Base-by-base conservation (phyloP, 306 rosid species). In the Lathyrus aphaca region DNA sequence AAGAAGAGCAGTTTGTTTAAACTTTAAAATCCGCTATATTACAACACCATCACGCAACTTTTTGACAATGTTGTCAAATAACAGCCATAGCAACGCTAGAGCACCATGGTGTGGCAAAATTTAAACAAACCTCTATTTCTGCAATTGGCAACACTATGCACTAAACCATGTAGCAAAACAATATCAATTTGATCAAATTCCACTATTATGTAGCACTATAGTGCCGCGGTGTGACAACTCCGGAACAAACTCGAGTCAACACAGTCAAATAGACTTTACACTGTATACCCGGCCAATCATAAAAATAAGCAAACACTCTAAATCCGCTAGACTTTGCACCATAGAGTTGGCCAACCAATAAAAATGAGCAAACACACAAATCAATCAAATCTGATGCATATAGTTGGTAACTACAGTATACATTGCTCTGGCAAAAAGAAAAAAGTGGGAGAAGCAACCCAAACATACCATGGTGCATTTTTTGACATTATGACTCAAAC, bases 401-500 rank as follows among this genome's bases (percentile, higher is more conserved):
- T 12, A 38, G 19, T 29, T 13, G 1, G 38, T 29, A 27, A 2
- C 37, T 35, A 8, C 32, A n/a, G 64, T 50, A 59, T 14, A n/a
- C 65, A 60, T 29, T 1, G 21, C 54, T 27, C 38, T 37, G 35
- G 53, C 61, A 79, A 61, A 53, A 19, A 53, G 54, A 7, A 13
- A 53, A 40, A 30, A 7, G 1, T 10, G 19, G 35, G 21, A 50
- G 18, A 66, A 30, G 50, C 6, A 67, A 67, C 56, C 11, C 32
- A 51, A n/a, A 74, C 44, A n/a, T 65, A 94, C 99, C 87, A 74
- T 87, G 15, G 64, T 64, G 71, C 99, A 91, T 7, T 83, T 84
- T 72, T 65, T 91, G 16, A 69, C 95, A 75, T 69, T 74, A 80
- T 95, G 99, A 72, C 79, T 95, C 59, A 87, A 77, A 77, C 92